phyloP scores from a whole-genome alignment of 345 rosid genomes.

The Arabis alpina region DNA sequence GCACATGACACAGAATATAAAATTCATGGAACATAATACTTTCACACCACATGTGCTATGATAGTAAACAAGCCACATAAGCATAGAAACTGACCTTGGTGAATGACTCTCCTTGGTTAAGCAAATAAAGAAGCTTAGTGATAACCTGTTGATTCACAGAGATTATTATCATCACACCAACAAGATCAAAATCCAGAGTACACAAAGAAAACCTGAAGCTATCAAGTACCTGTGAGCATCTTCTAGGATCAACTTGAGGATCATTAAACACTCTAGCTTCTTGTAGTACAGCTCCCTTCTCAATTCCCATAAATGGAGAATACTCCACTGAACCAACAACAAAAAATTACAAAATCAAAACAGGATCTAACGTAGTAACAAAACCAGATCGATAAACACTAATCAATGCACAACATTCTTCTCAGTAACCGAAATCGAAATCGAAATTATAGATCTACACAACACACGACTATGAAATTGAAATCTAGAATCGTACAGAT shows the following conservation, averaged over 20 bases:
- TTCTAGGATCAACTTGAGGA: constrained; percentile 95
- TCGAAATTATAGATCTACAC: constrained; percentile 32
- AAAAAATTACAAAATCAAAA: not conserved
- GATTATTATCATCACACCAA: constrained; percentile 25
- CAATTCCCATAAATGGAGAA: constrained; percentile 94
- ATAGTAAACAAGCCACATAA: too few relatives aligned
- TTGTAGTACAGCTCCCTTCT: constrained; percentile 98
- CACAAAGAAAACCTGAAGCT: constrained; percentile 13
- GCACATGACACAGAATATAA: constrained; percentile 26
- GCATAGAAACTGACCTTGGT: constrained; percentile 62
- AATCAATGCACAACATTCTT: not conserved
- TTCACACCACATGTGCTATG: too few relatives aligned
- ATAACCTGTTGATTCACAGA: constrained; percentile 62
- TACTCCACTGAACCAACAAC: constrained; percentile 62
- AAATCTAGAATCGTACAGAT: constrained; percentile 47
- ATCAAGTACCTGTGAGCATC: constrained; percentile 87
- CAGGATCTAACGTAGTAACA: constrained; percentile 19
- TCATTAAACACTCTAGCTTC: constrained; percentile 98
- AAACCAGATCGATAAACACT: constrained; percentile 12
- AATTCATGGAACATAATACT: not conserved
- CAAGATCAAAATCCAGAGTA: constrained; percentile 3
- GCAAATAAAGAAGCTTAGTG: constrained; percentile 89
- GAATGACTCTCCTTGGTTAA: constrained; percentile 95
- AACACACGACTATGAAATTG: not conserved
- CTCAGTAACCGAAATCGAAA: not conserved